Percentiles rank a stretch among this genome's conserved stretches.
Evolutionary conservation across 768 basidiomycete species (phyloP).

Genomic region (Auriscalpium vulgare): DNA sequence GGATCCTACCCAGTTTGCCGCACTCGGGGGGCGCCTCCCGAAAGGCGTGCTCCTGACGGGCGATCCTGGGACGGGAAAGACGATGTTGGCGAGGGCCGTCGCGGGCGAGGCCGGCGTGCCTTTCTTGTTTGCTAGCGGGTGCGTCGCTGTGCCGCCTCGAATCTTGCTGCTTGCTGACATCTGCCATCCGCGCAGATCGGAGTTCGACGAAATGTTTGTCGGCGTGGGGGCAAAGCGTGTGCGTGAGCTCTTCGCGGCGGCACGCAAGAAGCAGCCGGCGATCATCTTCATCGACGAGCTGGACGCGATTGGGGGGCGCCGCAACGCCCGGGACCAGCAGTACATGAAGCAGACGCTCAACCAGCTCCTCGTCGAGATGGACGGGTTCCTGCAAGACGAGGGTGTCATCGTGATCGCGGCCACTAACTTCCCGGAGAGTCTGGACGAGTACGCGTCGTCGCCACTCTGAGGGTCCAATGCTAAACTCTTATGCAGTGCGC

Average conservation of each 20-base stretch:
- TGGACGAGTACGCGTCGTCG: slow-evolving; percentile 65
- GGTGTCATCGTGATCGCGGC: slow-evolving; percentile 94
- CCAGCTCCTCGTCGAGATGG: slow-evolving; percentile 94
- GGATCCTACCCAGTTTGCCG: slow-evolving; percentile 84
- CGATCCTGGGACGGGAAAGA: slow-evolving; percentile 94
- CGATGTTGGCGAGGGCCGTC: slow-evolving; percentile 92
- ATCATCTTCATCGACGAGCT: slow-evolving; percentile 99
- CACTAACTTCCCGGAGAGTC: slow-evolving; percentile 94
- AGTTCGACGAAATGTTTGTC: slow-evolving; percentile 98
- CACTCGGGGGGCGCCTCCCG: slow-evolving; percentile 88
- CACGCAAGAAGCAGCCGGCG: slow-evolving; percentile 89
- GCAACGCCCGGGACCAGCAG: slow-evolving; percentile 75
- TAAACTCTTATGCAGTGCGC: slow-evolving; percentile 47
- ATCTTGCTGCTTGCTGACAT: background rate
- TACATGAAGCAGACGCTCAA: slow-evolving; percentile 94
- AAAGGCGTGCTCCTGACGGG: slow-evolving; percentile 92
- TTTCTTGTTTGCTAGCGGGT: slow-evolving; percentile 93
- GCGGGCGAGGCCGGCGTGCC: slow-evolving; percentile 98
- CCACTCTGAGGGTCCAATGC: background rate
- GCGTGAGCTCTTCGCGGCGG: slow-evolving; percentile 88
- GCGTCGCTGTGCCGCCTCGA: background rate
- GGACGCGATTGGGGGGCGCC: slow-evolving; percentile 88
- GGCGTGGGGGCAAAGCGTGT: slow-evolving; percentile 94
- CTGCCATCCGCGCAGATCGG: slow-evolving; percentile 43
- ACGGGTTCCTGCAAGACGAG: slow-evolving; percentile 90